Evolutionary conservation across 2,329 filamentous ascomycete genomes (phyloP).

Genomic region (Talaromyces atroroseus): DNA sequence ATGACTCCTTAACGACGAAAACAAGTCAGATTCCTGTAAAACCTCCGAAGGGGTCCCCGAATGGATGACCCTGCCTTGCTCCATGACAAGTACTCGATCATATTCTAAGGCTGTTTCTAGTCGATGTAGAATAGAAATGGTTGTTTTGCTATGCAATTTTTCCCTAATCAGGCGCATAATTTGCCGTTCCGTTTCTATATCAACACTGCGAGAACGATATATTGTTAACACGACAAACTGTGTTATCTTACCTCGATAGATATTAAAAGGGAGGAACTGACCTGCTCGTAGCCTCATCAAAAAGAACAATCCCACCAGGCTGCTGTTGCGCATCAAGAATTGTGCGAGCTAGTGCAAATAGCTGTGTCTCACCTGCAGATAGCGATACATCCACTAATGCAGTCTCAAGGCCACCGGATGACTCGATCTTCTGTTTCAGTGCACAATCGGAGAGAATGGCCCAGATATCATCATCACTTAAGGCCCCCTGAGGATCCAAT

Average conservation of each 20-base stretch:
- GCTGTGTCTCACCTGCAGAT: background rate
- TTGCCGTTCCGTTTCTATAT: background rate
- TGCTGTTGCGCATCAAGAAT: background rate
- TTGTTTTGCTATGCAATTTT: background rate
- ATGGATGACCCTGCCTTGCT: slow-evolving; percentile 1
- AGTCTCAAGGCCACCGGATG: background rate
- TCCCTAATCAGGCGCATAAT: slow-evolving; percentile 1
- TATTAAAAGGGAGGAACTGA: background rate
- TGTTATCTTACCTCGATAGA: background rate
- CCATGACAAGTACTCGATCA: slow-evolving; percentile 1
- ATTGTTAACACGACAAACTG: background rate
- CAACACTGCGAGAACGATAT: background rate
- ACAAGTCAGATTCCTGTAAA: background rate
- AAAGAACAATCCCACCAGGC: slow-evolving; percentile 4
- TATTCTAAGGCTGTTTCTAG: background rate
- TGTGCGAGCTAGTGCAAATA: background rate
- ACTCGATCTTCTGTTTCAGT: slow-evolving; percentile 1
- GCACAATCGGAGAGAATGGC: background rate
- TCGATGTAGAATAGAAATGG: background rate
- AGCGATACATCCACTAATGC: background rate
- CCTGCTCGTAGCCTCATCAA: slow-evolving; percentile 4
- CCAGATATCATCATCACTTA: background rate
- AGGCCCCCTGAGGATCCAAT: background rate
- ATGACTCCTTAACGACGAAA: background rate
- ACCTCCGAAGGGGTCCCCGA: background rate